Conservation (phyloP, 495 filamentous ascomycete species). For the Neurospora sp. region DNA sequence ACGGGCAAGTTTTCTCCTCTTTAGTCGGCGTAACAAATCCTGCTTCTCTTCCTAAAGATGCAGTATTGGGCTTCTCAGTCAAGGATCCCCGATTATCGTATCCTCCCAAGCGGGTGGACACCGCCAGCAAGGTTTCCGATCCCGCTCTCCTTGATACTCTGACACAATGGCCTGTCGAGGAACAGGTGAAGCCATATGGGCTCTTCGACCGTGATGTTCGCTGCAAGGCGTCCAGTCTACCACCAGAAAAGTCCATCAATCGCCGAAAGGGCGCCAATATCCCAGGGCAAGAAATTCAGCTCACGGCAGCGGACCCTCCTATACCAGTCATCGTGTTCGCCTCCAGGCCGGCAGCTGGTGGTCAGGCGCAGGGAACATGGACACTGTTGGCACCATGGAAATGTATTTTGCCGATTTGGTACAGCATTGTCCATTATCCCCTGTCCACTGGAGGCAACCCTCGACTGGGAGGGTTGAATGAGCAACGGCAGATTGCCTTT, state of each 20-base stretch:
- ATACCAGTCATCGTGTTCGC: conserved; percentile 72
- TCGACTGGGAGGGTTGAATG: conserved; percentile 70
- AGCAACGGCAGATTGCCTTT: conserved; percentile 72
- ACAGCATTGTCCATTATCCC: conserved; percentile 75
- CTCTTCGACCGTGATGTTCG: conserved; percentile 64
- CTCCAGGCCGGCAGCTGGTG: conserved; percentile 35
- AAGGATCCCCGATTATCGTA: conserved; percentile 72
- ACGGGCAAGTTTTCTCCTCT: conserved; percentile 49
- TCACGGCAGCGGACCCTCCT: conserved; percentile 56
- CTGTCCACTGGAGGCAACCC: conserved; percentile 69
- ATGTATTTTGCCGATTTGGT: conserved; percentile 79
- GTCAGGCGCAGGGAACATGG: conserved; percentile 60
- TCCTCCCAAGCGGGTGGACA: conserved; percentile 44
- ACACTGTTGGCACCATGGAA: conserved; percentile 87
- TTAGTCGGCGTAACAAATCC: conserved; percentile 66
- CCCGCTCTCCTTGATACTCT: conserved; percentile 43
- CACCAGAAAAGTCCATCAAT: conserved; percentile 78
- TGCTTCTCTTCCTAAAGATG: conserved; percentile 60
- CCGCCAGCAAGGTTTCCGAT: conserved; percentile 41
- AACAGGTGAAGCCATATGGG: conserved; percentile 36
- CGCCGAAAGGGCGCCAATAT: conserved; percentile 60
- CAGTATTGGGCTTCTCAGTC: conserved; percentile 60
- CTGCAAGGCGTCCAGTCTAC: conserved; percentile 46
- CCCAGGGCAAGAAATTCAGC: conserved; percentile 53
- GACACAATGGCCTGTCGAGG: conserved; percentile 61